These are phyloP conservation scores for Rubus idaeus DNA, from an alignment of 306 rosid genomes.

Conservation along the genomic window DNA sequence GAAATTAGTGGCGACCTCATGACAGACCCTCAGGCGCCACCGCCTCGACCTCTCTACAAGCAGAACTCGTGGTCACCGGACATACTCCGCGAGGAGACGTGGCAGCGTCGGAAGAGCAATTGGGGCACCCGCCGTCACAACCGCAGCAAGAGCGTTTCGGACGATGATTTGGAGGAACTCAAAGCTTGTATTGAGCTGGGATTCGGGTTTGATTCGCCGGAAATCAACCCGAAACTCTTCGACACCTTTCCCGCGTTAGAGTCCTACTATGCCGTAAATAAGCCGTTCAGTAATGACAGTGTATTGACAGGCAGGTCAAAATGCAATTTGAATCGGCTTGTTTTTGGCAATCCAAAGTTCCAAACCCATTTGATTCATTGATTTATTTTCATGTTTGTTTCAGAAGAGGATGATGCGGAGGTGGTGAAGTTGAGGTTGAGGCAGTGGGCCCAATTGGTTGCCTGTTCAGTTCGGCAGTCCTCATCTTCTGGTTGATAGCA, in stretches of 20 bases:
- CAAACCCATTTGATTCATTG: background rate
- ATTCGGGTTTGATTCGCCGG: conserved; percentile 60
- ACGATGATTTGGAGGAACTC: conserved; percentile 66
- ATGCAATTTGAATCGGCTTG: no score
- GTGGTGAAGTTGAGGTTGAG: conserved; percentile 64
- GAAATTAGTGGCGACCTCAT: conserved; percentile 5
- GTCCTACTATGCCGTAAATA: conserved; percentile 53
- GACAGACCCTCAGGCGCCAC: conserved; percentile 40
- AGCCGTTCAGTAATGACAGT: conserved; percentile 41
- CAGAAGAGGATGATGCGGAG: conserved; percentile 46
- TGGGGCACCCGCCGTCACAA: background rate
- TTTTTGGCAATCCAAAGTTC: background rate
- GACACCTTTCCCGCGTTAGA: conserved; percentile 62
- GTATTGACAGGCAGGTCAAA: conserved; percentile 15
- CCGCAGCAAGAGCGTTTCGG: conserved; percentile 54
- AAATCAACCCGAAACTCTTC: conserved; percentile 47
- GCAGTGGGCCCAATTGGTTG: conserved; percentile 83
- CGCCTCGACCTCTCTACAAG: conserved; percentile 47
- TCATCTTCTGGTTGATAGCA: conserved; percentile 4
- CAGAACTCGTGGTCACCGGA: conserved; percentile 78
- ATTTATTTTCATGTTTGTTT: background rate
- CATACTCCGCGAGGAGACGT: conserved; percentile 65
- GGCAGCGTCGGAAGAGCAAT: conserved; percentile 54
- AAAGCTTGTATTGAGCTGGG: conserved; percentile 87
- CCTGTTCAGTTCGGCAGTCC: conserved; percentile 53